These are phyloP conservation scores for Gomphus bonarii DNA, from an alignment of 1,284 basidiomycete genomes.

Conservation along the genomic window DNA sequence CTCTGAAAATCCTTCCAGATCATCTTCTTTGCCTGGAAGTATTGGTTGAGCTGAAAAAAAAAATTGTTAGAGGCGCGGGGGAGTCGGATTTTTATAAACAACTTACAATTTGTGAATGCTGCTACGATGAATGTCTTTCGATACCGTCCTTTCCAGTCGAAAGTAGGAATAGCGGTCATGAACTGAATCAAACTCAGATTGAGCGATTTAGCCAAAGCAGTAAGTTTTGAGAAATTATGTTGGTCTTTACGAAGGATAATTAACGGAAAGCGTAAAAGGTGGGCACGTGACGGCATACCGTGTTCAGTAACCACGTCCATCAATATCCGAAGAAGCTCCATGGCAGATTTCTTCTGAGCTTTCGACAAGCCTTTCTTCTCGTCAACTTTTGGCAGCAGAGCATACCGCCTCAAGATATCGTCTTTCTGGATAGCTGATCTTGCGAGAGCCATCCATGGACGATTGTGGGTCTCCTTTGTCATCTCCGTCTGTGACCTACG, in stretches of 20 bases:
- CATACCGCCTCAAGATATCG: not conserved
- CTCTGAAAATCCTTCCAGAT: not conserved
- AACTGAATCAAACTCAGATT: slow-evolving; percentile 1
- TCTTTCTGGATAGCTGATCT: not conserved
- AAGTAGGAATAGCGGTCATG: not conserved
- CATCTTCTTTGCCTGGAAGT: not conserved
- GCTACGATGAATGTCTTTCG: slow-evolving; percentile 8
- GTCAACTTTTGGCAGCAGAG: not conserved
- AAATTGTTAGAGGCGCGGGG: not conserved
- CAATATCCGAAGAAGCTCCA: not conserved
- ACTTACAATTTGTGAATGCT: slow-evolving; percentile 4
- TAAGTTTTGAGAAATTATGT: slow-evolving; percentile 6
- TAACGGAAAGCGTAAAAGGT: not conserved
- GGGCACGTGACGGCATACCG: not conserved
- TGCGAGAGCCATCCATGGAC: not conserved
- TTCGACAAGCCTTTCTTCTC: not conserved
- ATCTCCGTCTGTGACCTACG: not conserved
- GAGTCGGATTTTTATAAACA: not conserved
- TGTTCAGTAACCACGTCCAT: slow-evolving; percentile 6
- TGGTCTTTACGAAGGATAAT: not conserved
- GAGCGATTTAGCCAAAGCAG: not conserved
- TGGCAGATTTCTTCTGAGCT: not conserved
- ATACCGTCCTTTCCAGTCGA: slow-evolving; percentile 5
- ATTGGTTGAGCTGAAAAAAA: not conserved
- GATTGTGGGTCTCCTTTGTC: not conserved